Evolutionary conservation across 331 rosid species (phyloP).

Genomic region (Pyrus hybrid): DNA sequence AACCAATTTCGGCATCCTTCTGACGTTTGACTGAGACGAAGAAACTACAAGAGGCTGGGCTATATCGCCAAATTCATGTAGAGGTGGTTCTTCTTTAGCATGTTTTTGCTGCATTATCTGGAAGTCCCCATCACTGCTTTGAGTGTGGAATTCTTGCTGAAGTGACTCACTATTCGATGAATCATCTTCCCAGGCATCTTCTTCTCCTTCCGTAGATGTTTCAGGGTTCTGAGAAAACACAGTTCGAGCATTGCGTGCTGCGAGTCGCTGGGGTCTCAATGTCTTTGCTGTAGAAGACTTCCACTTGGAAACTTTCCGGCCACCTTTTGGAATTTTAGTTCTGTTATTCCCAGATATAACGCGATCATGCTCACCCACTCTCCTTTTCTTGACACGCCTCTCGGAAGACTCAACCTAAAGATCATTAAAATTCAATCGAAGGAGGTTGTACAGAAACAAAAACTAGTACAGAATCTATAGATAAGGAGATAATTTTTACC

Average conservation of each 20-base stretch:
- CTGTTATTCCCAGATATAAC: conserved; percentile 37
- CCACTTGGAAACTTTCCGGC: conserved; percentile 33
- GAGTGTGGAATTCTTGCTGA: conserved; percentile 30
- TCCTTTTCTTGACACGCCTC: conserved; percentile 72
- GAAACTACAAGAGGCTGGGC: conserved; percentile 29
- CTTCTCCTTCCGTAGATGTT: conserved; percentile 63
- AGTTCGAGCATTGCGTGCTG: conserved; percentile 72
- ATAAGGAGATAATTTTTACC: conserved; percentile 24
- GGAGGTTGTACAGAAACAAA: conserved; percentile 9
- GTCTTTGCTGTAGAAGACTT: conserved; percentile 50
- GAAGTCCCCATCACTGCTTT: conserved; percentile 28
- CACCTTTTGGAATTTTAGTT: conserved; percentile 38
- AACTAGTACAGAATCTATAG: background rate
- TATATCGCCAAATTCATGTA: conserved; percentile 22
- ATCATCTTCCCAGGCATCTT: conserved; percentile 41
- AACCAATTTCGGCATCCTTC: conserved; percentile 45
- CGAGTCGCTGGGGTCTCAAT: conserved; percentile 57
- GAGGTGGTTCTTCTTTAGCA: conserved; percentile 19
- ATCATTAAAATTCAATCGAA: conserved; percentile 15
- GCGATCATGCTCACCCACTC: conserved; percentile 48
- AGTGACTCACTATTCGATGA: conserved; percentile 42
- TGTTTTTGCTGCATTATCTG: conserved; percentile 20
- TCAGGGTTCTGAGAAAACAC: conserved; percentile 49
- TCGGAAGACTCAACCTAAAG: conserved; percentile 61
- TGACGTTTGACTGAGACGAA: conserved; percentile 32